Evolutionary conservation across 2,329 filamentous ascomycete genomes (phyloP).

Genomic region (Monosporascus cannonballus): DNA sequence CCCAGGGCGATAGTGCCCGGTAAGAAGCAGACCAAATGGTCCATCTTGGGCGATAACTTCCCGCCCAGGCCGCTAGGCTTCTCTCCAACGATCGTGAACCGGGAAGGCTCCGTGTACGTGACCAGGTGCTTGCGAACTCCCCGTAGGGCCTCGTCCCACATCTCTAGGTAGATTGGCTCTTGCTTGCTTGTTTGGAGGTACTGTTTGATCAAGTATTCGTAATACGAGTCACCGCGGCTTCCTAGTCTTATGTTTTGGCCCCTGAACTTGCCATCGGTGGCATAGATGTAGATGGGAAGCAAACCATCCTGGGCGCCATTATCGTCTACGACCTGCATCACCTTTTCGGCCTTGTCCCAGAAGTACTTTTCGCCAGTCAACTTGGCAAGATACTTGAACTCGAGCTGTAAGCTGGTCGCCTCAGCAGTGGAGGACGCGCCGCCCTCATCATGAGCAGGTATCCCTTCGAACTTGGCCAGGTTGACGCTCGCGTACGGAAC

Average conservation of each 20-base stretch:
- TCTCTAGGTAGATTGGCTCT: constrained; percentile 79
- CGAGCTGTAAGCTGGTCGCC: constrained; percentile 84
- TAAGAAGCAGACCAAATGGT: constrained; percentile 96
- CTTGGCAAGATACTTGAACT: constrained; percentile 95
- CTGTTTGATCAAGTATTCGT: constrained; percentile 98
- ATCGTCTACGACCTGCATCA: constrained; percentile 85
- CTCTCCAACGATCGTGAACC: constrained; percentile 87
- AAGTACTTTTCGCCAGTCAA: constrained; percentile 88
- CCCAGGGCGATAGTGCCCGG: constrained; percentile 90
- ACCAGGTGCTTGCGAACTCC: constrained; percentile 90
- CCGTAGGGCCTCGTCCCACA: constrained; percentile 83
- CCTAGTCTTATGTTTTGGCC: constrained; percentile 85
- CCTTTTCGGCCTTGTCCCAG: constrained; percentile 86
- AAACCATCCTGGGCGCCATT: constrained; percentile 76
- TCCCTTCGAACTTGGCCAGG: constrained; percentile 67
- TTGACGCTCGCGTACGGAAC: constrained; percentile 90
- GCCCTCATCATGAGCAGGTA: constrained; percentile 75
- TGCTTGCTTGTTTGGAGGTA: constrained; percentile 88
- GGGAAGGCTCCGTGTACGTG: constrained; percentile 74
- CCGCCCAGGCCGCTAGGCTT: constrained; percentile 66
- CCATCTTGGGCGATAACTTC: constrained; percentile 81
- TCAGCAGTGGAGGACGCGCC: constrained; percentile 93
- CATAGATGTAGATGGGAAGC: constrained; percentile 85
- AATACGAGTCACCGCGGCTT: constrained; percentile 94
- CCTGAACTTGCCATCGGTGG: constrained; percentile 70